phyloP scores from a whole-genome alignment of 2,329 filamentous ascomycete genomes.

The Hortaea sp. region DNA sequence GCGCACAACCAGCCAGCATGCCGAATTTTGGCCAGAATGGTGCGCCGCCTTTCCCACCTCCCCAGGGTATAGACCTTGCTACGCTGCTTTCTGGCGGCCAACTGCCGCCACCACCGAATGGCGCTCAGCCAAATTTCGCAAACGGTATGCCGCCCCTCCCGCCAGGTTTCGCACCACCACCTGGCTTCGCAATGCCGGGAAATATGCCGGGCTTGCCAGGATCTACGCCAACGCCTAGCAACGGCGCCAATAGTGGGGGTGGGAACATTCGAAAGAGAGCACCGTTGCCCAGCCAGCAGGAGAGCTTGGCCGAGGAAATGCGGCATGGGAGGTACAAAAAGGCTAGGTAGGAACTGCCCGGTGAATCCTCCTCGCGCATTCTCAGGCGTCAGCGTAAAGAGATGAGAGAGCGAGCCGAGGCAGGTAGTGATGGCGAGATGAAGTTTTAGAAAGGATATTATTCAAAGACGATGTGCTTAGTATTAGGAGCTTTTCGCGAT shows the following conservation, averaged over 20 bases:
- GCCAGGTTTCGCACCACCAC: constrained; percentile 28
- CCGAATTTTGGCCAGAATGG: constrained; percentile 2
- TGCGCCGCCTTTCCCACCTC: constrained; percentile 5
- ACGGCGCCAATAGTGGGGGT: neutral
- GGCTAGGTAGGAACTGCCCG: constrained; percentile 20
- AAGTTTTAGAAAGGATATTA: too few species aligned
- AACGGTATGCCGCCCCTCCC: constrained; percentile 10
- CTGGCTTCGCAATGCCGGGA: constrained; percentile 10
- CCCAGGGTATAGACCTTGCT: constrained; percentile 22
- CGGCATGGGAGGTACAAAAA: constrained; percentile 43
- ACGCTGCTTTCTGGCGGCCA: constrained; percentile 22
- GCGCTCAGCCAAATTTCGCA: constrained; percentile 8
- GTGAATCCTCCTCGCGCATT: neutral
- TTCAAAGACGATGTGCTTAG: too few species aligned
- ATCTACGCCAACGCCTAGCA: neutral
- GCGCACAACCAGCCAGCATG: constrained; percentile 23
- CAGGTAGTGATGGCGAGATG: too few species aligned
- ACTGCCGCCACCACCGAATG: constrained; percentile 11
- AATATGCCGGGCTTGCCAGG: constrained; percentile 3
- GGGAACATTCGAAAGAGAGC: constrained; percentile 43
- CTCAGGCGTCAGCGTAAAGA: neutral
- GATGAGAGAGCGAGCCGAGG: neutral
- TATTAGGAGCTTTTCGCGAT: too few species aligned
- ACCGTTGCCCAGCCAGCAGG: constrained; percentile 73
- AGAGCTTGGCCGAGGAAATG: constrained; percentile 71